Evolutionary conservation across 2,329 filamentous ascomycete genomes (phyloP), one percentile per base, ranked within the genome.

Genomic region (Aspergillus brunneoviolaceus): DNA sequence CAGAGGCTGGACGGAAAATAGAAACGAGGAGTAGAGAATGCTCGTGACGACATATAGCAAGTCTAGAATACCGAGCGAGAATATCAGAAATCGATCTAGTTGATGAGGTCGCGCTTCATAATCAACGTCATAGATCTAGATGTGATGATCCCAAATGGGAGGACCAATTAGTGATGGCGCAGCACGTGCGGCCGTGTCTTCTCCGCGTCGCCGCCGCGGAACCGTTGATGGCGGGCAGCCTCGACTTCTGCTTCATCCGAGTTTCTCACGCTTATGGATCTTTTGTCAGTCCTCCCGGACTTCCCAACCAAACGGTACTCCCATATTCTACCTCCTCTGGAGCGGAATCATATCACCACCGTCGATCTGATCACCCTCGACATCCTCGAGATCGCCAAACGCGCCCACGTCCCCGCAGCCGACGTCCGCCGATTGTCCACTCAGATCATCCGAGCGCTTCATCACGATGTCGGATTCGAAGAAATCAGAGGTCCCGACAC

Each of bases 301-400:
- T 96, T 97, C 73, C 85, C 89, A 62, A 83, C 85, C 65, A 82
- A 85, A 71, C 83, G 84, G 63, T 94, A 90, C 78, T 82, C 87
- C 48, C 87, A 89, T 70, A 87, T 97, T 51, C 79, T 97, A 33
- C 88, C 91, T 2, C 86, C 87, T 23, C 85, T 98, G 58, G 94
- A 98, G 79, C 86, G 86, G 73, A 87, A 90, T 69, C 82, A 83
- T 55, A 81, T 99, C 72, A 90, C 90, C 27, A 90, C 90, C 33
- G 87, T 87, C 68, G 95, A 99, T 74, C 84, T 99, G 52, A 83
- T 99, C 69, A 91, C 91, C 2, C 87, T 96, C 63, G 91, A 96
- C 71, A 84, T 88, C 4, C 82, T 88, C 62, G 90, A 96, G 71
- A 86, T 98, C 65, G 92, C 92, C 59, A 95, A 90, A 79, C 89